Conservation (phyloP, 495 filamentous ascomycete species). For the Neurospora sp. region DNA sequence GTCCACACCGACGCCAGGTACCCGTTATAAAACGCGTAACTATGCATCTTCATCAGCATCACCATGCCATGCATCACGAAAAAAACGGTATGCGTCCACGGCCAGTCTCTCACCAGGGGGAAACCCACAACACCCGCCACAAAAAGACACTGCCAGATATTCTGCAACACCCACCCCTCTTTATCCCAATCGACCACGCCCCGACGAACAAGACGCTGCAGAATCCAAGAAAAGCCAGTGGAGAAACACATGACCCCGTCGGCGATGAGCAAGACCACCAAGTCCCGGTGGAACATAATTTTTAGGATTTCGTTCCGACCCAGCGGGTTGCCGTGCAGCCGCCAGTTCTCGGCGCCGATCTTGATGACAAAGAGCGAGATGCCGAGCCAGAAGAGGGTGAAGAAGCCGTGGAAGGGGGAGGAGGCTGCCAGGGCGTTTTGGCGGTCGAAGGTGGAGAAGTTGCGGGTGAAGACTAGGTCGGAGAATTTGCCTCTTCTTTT, state of each 20-base stretch:
- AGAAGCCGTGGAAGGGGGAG: constrained; percentile 65
- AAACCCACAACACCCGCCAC: constrained; percentile 48
- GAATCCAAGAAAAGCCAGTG: constrained; percentile 46
- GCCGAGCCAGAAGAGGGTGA: constrained; percentile 64
- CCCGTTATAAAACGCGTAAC: constrained; percentile 67
- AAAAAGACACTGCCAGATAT: constrained; percentile 53
- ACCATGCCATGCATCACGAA: constrained; percentile 60
- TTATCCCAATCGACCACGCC: constrained; percentile 52
- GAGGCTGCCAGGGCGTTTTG: constrained; percentile 47
- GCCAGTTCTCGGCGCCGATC: constrained; percentile 56
- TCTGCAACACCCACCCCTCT: constrained; percentile 59
- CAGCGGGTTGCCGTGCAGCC: constrained; percentile 48
- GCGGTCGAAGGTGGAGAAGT: constrained; percentile 61
- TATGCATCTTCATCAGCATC: constrained; percentile 74
- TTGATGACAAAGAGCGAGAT: constrained; percentile 52
- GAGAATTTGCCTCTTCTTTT: constrained; percentile 41
- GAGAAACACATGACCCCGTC: constrained; percentile 55
- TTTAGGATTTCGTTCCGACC: constrained; percentile 58
- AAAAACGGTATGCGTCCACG: constrained; percentile 63
- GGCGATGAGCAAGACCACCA: constrained; percentile 53
- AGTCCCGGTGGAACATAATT: constrained; percentile 55
- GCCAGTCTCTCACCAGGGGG: constrained; percentile 58
- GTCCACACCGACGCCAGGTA: constrained; percentile 53
- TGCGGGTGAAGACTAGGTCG: constrained; percentile 58
- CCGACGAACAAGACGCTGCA: constrained; percentile 47